phyloP scores from a whole-genome alignment of 1,139 yeast genomes.

The Blastobotrys proliferans region DNA sequence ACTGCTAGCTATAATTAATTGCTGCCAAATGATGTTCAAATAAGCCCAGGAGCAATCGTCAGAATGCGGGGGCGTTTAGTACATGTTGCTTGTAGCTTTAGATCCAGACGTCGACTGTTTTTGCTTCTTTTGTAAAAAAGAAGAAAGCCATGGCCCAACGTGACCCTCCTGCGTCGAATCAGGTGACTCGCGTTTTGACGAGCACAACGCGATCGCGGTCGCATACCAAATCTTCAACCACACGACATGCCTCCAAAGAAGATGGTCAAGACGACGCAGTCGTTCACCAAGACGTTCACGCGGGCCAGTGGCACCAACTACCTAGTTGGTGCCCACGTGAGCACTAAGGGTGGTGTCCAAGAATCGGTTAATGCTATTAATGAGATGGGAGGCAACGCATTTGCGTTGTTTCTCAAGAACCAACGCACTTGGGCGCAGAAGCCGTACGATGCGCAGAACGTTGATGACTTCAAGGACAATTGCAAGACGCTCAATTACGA shows the following conservation, averaged over 20 bases:
- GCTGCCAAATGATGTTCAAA: too few relatives aligned
- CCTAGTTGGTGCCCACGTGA: constrained; percentile 36
- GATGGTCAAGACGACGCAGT: neutral
- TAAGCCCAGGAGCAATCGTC: too few relatives aligned
- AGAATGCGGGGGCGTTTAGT: too few relatives aligned
- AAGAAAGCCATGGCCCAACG: too few relatives aligned
- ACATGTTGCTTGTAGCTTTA: too few relatives aligned
- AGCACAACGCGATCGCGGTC: neutral
- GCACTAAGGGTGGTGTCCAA: constrained; percentile 46
- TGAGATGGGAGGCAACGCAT: constrained; percentile 50
- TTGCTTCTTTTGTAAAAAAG: too few relatives aligned
- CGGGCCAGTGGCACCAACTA: constrained; percentile 18
- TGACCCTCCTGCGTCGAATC: too few relatives aligned
- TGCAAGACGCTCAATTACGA: constrained; percentile 65
- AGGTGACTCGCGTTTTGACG: neutral
- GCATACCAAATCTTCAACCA: neutral
- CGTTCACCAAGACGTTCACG: constrained; percentile 8
- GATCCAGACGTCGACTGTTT: too few relatives aligned
- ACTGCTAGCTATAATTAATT: too few relatives aligned
- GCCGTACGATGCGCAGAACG: constrained; percentile 62
- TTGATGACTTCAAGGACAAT: constrained; percentile 54
- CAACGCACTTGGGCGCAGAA: constrained; percentile 93
- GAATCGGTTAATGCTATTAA: constrained; percentile 49
- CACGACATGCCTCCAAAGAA: constrained; percentile 14
- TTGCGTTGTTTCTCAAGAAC: constrained; percentile 85